Evolutionary conservation across 192 early-diverging fungal genomes (phyloP), one percentile per base, ranked within the genome.

Genomic region (Backusella sp.): DNA sequence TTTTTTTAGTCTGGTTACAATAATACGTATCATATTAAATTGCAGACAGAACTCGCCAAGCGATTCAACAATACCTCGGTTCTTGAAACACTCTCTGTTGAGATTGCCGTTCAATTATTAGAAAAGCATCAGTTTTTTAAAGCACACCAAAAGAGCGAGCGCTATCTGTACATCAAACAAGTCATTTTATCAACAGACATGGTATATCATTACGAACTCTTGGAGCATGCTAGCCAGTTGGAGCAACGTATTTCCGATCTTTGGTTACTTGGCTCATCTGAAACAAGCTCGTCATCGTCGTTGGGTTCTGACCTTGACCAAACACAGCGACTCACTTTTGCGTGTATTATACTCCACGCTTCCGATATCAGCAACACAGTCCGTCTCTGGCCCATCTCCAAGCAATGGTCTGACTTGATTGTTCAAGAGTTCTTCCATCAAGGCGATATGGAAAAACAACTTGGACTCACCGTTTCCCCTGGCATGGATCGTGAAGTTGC

Each of bases 141-240:
- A 67, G 88, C 87, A 52, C 78, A 80, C 41, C 85, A 82, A 0
- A 84, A 84, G 36, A 75, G 66, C 1, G 49, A 77, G 35, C 78
- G 90, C 41, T 73, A 74, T 37, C 30, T 69, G 12, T 74, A 83
- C 17, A 87, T 91, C 69, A 72, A 79, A 23, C 88, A 91, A 70
- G 90, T 87, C n/a, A 94, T 97, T 66, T 83, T 97, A 49, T 86
- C 89, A 41, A 97, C 96, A 6, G 96, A 97, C 76, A 97, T 97
- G 95, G 80, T 84, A 12, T 86, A 89, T 15, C 96, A 97, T 79
- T 96, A 94, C 79, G 84, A 84, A 36, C 81, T 85, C 73, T 77
- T 85, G 49, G 84, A 86, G 71, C 79, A 56, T 65, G 23, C 39
- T 42, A 30, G 32, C 0, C 42, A 28, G 39, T 44, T 44, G 49